These are phyloP conservation scores for Lactifluus piperatus DNA, from an alignment of 768 basidiomycete genomes.

Conservation along the genomic window DNA sequence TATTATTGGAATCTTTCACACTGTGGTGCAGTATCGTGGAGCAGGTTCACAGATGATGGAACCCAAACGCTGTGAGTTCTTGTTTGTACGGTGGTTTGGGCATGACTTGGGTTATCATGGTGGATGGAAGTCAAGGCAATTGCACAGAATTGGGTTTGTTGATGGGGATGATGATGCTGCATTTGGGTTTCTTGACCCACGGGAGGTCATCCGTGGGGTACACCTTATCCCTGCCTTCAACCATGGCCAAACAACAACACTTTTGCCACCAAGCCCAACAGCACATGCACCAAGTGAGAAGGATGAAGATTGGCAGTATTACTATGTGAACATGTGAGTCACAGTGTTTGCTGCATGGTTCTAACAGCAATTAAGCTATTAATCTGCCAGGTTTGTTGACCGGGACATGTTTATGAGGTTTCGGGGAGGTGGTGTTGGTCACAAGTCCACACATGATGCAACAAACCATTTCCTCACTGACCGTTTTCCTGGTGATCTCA, in stretches of 20 bases:
- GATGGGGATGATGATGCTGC: conserved; percentile 19
- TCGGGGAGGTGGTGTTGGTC: neutral
- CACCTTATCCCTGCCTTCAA: conserved; percentile 32
- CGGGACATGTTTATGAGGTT: neutral
- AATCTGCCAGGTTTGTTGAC: neutral
- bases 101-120: conserved; percentile 1
- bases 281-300: conserved; percentile 2
- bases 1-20: conserved; percentile 27
- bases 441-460: no score
- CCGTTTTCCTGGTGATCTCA: no score
- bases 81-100: conserved; percentile 32
- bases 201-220: conserved; percentile 24
- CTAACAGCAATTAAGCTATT: neutral
- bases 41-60: no score
- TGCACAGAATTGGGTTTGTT: conserved; percentile 22
- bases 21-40: conserved; percentile 24
- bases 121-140: neutral
- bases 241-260: neutral
- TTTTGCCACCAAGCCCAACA: neutral
- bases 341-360: no score
- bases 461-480: no score
- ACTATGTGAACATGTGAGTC: conserved; percentile 2
- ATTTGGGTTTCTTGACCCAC: conserved; percentile 33
- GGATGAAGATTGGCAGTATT: neutral
- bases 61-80: no score